These are phyloP conservation scores for Aspergillus floridensis DNA, from an alignment of 2,329 filamentous ascomycete genomes.

Conservation along the genomic window DNA sequence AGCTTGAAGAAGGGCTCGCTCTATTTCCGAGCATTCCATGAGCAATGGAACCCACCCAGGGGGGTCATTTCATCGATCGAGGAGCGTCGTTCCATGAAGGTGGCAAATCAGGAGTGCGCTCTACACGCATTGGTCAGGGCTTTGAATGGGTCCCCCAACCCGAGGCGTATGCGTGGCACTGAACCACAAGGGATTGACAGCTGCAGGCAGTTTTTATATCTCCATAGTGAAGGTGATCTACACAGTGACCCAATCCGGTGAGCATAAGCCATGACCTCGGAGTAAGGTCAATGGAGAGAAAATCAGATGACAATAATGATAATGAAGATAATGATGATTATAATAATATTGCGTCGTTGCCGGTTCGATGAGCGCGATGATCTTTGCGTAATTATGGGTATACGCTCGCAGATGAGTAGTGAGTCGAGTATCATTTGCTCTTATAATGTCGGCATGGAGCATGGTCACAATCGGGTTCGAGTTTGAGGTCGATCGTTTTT, in stretches of 20 bases:
- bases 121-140: neutral
- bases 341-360: too few relatives aligned
- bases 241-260: neutral
- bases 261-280: neutral
- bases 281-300: too few relatives aligned
- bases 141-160: conserved; percentile 1
- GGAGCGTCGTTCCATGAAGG: neutral
- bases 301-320: too few relatives aligned
- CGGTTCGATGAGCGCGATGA: too few relatives aligned
- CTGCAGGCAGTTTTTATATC: conserved; percentile 1
- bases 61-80: neutral
- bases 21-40: neutral
- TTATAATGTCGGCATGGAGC: too few relatives aligned
- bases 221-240: conserved; percentile 1
- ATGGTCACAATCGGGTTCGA: too few relatives aligned
- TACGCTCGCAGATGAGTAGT: too few relatives aligned
- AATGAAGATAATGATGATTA: too few relatives aligned
- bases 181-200: conserved; percentile 4
- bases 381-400: too few relatives aligned
- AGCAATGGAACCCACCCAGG: neutral
- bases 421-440: too few relatives aligned
- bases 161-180: conserved; percentile 6
- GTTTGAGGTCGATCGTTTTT: too few relatives aligned
- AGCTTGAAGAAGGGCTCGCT: neutral
- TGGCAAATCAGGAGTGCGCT: conserved; percentile 2